A percentile compares a stretch with the other conserved stretches of the same genome.
These are phyloP conservation scores for Pleurotus cornucopiae DNA, from an alignment of 768 basidiomycete species.

Conservation along the genomic window DNA sequence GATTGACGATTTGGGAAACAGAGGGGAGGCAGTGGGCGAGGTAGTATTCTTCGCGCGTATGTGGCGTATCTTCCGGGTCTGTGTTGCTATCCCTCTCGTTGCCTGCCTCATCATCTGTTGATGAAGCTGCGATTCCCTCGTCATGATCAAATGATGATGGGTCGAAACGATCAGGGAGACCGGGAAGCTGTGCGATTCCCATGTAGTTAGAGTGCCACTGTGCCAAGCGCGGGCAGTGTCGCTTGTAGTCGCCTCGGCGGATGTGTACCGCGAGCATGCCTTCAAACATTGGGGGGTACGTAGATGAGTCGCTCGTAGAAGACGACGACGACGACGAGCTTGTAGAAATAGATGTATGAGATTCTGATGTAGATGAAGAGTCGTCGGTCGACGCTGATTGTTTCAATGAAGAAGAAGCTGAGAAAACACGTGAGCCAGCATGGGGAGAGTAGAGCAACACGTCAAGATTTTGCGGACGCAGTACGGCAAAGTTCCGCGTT, in stretches of 20 bases:
- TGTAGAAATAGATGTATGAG: constrained; percentile 10
- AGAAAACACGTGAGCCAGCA: background rate
- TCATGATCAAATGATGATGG: constrained; percentile 13
- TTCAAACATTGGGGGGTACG: constrained; percentile 18
- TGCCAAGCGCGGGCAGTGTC: constrained; percentile 50
- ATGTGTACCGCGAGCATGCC: constrained; percentile 53
- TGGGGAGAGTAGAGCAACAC: constrained; percentile 16
- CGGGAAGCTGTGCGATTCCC: constrained; percentile 44
- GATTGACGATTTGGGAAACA: constrained; percentile 34
- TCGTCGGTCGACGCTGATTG: constrained; percentile 12
- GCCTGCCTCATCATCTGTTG: background rate
- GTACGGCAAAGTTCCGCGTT: constrained; percentile 40
- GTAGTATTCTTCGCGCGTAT: constrained; percentile 27
- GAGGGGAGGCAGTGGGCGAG: constrained; percentile 39
- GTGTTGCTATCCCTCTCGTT: constrained; percentile 8
- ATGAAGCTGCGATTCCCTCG: background rate
- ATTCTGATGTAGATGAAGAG: constrained; percentile 4
- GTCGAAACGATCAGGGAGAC: constrained; percentile 37
- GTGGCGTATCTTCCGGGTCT: constrained; percentile 5
- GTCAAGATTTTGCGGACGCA: constrained; percentile 24
- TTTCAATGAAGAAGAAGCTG: background rate
- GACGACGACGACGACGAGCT: constrained; percentile 2
- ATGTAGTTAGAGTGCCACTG: constrained; percentile 40
- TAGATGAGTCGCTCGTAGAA: constrained; percentile 11
- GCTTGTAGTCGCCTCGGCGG: constrained; percentile 52